Evolutionary conservation across 768 basidiomycete genomes (phyloP).

Genomic region (Tricholoma sp.): DNA sequence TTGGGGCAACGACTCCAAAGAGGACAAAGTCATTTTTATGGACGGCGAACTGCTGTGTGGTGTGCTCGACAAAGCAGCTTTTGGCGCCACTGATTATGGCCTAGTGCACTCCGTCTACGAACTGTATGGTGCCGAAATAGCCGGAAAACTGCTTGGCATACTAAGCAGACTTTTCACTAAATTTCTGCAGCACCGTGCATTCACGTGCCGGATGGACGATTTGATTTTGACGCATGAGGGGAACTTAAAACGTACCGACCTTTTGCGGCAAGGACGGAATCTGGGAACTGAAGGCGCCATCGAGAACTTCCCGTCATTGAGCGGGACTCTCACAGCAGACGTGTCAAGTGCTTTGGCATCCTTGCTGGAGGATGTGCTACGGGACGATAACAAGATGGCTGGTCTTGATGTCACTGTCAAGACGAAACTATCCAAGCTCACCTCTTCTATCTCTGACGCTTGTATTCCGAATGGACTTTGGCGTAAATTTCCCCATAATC

Average conservation of each 20-base stretch:
- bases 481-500: slow-evolving; percentile 94
- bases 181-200: slow-evolving; percentile 93
- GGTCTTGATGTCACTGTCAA: slow-evolving; percentile 93
- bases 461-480: slow-evolving; percentile 83
- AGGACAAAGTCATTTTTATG: slow-evolving; percentile 85
- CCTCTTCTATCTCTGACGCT: slow-evolving; percentile 82
- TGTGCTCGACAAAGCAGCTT: slow-evolving; percentile 94
- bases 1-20: slow-evolving; percentile 78
- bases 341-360: slow-evolving; percentile 50
- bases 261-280: slow-evolving; percentile 61
- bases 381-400: slow-evolving; percentile 97
- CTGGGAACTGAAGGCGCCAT: slow-evolving; percentile 86
- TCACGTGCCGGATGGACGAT: slow-evolving; percentile 99
- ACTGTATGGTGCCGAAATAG: slow-evolving; percentile 83
- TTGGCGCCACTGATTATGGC: slow-evolving; percentile 94
- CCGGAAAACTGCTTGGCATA: slow-evolving; percentile 88
- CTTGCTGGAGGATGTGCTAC: slow-evolving; percentile 85
- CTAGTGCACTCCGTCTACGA: slow-evolving; percentile 97
- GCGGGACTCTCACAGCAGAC: slow-evolving; percentile 44
- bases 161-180: slow-evolving; percentile 95
- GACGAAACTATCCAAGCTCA: slow-evolving; percentile 78
- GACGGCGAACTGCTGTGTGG: slow-evolving; percentile 93
- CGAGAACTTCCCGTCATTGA: slow-evolving; percentile 82
- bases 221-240: slow-evolving; percentile 82
- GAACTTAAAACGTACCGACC: slow-evolving; percentile 59